Base-by-base conservation (phyloP, 2,329 filamentous ascomycete genomes). In the Sporothrix brasiliensis region DNA sequence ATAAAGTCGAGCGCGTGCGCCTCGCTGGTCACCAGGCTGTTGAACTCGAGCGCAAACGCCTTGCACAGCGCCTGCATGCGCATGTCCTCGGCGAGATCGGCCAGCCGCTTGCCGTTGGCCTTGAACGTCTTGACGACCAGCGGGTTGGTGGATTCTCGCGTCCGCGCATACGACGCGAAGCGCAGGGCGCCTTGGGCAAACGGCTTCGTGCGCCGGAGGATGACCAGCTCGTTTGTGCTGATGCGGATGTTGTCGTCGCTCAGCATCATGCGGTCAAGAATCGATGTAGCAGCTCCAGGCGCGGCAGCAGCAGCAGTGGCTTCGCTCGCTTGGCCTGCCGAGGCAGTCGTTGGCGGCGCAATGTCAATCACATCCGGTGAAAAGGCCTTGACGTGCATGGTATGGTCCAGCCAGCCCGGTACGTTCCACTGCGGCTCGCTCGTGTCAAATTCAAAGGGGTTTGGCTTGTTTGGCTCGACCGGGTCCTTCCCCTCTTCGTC, bases 1-100 rank as follows among this genome's bases (percentile, higher is more conserved):
- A 80, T 74, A 69, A 79, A 78, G 71, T 80, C 79, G 41, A 81
- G 75, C 0, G 77, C 71, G 34, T 76, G 70, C 19, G 77, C 13
- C 30, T 56, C 72, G 4, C 70, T 60, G 0, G 65, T 71, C 0
- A 77, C 52, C 1, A 82, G 68, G 1, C 71, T 72, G 70, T 81
- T 82, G 72, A 82, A 82, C 70, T 82, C 80, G 9, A 81, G 76
- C 0, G 80, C 80, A 61, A 82, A 82, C 0, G 78, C 78, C 54
- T 80, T 80, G 75, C 79, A 81, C 13, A 82, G 74, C 4, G 78
- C 79, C 69, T 81, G 80, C 3, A 73, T 73, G n/a, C 78, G 74
- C 80, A 81, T 81, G 65, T 80, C 79, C 65, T 81, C 79, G 2
- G 74, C 77, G 1, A 81, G 41, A 68, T 79, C 74, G 0, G 76